Base-by-base conservation (phyloP, 2,329 filamentous ascomycete genomes). In the Ceratocystis lukuohia region DNA sequence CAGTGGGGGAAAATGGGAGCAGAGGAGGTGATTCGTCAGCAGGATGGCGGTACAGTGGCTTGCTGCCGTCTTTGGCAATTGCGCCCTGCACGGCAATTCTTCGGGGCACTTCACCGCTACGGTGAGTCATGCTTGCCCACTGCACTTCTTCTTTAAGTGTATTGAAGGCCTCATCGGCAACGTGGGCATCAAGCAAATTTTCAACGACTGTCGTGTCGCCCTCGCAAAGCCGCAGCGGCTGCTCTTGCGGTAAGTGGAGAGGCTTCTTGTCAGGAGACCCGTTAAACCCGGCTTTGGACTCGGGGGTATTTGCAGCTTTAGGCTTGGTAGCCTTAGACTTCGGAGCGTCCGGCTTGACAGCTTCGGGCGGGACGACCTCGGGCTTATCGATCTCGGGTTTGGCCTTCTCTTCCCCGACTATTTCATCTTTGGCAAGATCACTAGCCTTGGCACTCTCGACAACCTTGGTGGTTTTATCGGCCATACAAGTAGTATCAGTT, bases 11-110 rank as follows among this genome's bases (percentile, higher is more conserved):
- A 75, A 96, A 97, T 1, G 85, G 80, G 0, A 87, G 77, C 15
- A 96, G 76, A 0, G 89, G 86, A 0, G 92, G 88, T 0, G 89
- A 89, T 74, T 95, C 89, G 72, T 99, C 94, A 3, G 91, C 84
- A 57, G 94, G 94, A 75, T 97, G 94, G 15, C 94, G 88, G 75
- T 99, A 99, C n/a, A 97, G 82, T 25, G 94, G 94, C 74, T 89
- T 86, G 70, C 80, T 86, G 20, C 89, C 89, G 71, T 93, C 86
- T 0, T 79, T 73, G 48, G 79, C 80, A 37, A 91, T 78, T 17
- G 82, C 78, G 2, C 92, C 94, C 74, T 97, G 92, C 22, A 96
- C 91, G 62, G 91, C 91, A 5, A 97, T 90, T 1, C 96, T 83
- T 46, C 94, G 86, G 56, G 94, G 94, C 0, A 97, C 94, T 71